Evolutionary conservation across 1,284 basidiomycete species (phyloP), one percentile per base, ranked within the genome.

Genomic region (Ceratobasidium sp.): DNA sequence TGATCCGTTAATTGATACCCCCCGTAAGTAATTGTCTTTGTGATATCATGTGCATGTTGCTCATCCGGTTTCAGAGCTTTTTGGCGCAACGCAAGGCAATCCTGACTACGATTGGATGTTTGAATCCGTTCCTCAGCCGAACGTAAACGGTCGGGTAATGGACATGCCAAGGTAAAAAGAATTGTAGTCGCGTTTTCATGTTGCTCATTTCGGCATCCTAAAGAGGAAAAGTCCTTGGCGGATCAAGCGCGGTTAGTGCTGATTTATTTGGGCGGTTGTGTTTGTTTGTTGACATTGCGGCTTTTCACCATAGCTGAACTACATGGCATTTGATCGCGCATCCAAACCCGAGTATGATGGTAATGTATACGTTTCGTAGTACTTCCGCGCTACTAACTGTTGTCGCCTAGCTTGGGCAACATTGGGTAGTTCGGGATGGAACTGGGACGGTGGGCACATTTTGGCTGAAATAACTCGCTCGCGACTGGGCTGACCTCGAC

Each of bases 291-390:
- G 8, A 51, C 45, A 23, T 35, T 8, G 17, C n/a, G 11, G 28
- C 11, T 47, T 45, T 33, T 60, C 54, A 47, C 54, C 10, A 31
- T 37, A 75, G 71, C 60, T 84, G 68, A 84, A 84, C 80, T 83
- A 83, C 78, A 81, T 83, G 79, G 82, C 82, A 15, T 83, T 82
- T 79, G 83, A 83, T 74, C 80, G 83, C 6, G 82, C 81, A 1
- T 78, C 80, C 28, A 78, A 80, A 51, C 76, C 78, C 42, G 83
- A 84, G 76, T 82, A 82, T 71, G 79, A 82, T 75, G 80, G 60
- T 76, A 53, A 60, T 45, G 26, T 35, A 20, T n/a, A 23, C 37
- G 47, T 53, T 33, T 58, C n/a, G 33, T 60, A 7, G 26, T 45
- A 80, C 10, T 81, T 81, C 81, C 79, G 81, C 76, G 77, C 80